Conservation (phyloP, 2,329 filamentous ascomycete genomes). For the Dactylellina haptotyla region DNA sequence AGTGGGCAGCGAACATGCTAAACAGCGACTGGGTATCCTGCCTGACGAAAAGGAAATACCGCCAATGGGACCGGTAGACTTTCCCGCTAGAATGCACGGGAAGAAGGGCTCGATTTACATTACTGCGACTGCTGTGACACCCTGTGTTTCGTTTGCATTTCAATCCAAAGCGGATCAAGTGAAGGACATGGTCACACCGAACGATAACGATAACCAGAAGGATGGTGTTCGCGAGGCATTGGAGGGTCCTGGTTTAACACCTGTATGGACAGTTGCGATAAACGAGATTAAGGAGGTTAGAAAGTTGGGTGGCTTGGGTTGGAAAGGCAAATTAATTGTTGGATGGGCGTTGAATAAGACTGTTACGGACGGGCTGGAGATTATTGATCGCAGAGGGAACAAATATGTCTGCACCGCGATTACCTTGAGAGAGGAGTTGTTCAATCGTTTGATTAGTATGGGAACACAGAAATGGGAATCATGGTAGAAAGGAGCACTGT, state of each 20-base stretch:
- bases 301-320: constrained; percentile 82
- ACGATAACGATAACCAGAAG: constrained; percentile 63
- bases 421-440: constrained; percentile 77
- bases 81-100: constrained; percentile 76
- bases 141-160: constrained; percentile 71
- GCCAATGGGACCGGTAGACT: constrained; percentile 76
- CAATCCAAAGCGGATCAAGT: constrained; percentile 64
- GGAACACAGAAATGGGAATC: constrained; percentile 85
- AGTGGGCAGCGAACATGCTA: constrained; percentile 70
- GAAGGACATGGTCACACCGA: constrained; percentile 59
- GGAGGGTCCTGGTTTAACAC: constrained; percentile 58
- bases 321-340: constrained; percentile 84
- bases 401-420: constrained; percentile 76
- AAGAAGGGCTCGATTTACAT: constrained; percentile 78
- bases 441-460: constrained; percentile 80
- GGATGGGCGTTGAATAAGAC: constrained; percentile 80
- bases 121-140: constrained; percentile 72
- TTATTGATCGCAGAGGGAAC: constrained; percentile 61
- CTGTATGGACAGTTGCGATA: constrained; percentile 76
- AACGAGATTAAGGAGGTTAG: constrained; percentile 77
- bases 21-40: constrained; percentile 77
- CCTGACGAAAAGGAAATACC: constrained; percentile 64
- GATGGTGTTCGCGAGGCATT: constrained; percentile 62
- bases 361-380: constrained; percentile 78
- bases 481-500: constrained; percentile 65